phyloP scores from a whole-genome alignment of 345 rosid genomes.

The Hypericum androsaemum region DNA sequence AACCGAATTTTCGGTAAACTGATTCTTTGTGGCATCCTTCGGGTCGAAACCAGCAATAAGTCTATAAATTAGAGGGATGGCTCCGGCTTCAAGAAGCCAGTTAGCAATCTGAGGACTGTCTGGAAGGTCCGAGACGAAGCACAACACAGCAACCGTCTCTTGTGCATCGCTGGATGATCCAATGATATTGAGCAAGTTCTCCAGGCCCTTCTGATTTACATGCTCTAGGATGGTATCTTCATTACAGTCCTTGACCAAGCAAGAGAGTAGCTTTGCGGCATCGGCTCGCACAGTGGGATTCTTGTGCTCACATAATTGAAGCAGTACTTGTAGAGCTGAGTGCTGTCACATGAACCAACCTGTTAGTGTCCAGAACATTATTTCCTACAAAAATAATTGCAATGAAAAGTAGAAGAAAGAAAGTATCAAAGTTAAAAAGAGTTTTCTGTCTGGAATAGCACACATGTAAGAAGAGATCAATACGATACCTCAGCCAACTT shows the following conservation, averaged over 20 bases:
- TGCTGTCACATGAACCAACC: constrained; percentile 27
- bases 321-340: constrained; percentile 43
- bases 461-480: no score
- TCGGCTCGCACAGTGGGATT: constrained; percentile 34
- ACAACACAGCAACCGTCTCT: constrained; percentile 41
- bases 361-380: constrained; percentile 12
- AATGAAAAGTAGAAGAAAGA: no score
- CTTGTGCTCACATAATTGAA: constrained; percentile 37
- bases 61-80: constrained; percentile 21
- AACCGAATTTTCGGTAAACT: constrained; percentile 38
- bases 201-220: constrained; percentile 30
- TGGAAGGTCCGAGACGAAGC: constrained; percentile 49
- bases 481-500: constrained; percentile 57
- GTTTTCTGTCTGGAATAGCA: no score
- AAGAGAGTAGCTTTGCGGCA: constrained; percentile 52
- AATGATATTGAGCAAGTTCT: constrained; percentile 40
- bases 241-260: constrained; percentile 39
- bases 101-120: constrained; percentile 32
- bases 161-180: constrained; percentile 30
- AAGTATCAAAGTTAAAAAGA: no score
- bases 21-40: constrained; percentile 25
- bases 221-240: constrained; percentile 40
- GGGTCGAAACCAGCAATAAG: constrained; percentile 16
- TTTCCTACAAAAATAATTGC: neutral
- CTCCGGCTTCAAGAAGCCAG: constrained; percentile 47